Percentiles rank a stretch among this genome's conserved stretches.
phyloP scores from a whole-genome alignment of 805 yeast genomes.

The Debaryomyces hansenii region DNA sequence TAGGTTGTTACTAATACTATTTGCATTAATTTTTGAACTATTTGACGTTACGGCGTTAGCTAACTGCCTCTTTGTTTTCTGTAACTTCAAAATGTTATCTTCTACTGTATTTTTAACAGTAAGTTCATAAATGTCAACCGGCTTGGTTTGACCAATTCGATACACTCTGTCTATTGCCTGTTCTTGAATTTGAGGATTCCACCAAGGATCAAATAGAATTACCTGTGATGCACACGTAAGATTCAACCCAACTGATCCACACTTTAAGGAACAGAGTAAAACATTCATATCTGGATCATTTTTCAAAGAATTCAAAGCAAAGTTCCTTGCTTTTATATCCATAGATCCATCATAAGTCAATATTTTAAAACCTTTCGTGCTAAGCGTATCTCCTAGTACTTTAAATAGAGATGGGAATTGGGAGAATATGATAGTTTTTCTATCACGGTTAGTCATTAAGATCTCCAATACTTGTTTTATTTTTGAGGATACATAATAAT shows the following conservation, averaged over 20 bases:
- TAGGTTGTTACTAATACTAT: neutral
- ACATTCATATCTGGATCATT: constrained; percentile 22
- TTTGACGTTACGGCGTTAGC: constrained; percentile 58
- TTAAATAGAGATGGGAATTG: constrained; percentile 39
- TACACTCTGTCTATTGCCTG: constrained; percentile 90
- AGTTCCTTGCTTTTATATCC: constrained; percentile 25
- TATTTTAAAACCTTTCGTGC: constrained; percentile 25
- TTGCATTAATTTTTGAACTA: neutral
- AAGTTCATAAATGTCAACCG: constrained; percentile 70
- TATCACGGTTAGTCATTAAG: constrained; percentile 24
- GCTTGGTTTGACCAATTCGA: constrained; percentile 73
- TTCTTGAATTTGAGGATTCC: constrained; percentile 64
- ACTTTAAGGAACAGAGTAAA: constrained; percentile 69
- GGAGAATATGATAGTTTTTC: constrained; percentile 49
- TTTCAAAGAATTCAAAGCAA: constrained; percentile 17
- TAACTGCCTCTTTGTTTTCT: constrained; percentile 69
- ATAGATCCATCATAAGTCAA: constrained; percentile 37
- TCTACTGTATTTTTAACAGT: constrained; percentile 77
- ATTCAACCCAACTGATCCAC: constrained; percentile 89
- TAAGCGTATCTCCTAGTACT: constrained; percentile 24
- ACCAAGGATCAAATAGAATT: constrained; percentile 88
- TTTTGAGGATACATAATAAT: constrained; percentile 25
- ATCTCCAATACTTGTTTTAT: constrained; percentile 30
- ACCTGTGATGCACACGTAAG: constrained; percentile 77
- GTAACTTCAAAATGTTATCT: constrained; percentile 78